Base-by-base conservation (phyloP, 306 rosid species). In the Lathyrus aphaca region DNA sequence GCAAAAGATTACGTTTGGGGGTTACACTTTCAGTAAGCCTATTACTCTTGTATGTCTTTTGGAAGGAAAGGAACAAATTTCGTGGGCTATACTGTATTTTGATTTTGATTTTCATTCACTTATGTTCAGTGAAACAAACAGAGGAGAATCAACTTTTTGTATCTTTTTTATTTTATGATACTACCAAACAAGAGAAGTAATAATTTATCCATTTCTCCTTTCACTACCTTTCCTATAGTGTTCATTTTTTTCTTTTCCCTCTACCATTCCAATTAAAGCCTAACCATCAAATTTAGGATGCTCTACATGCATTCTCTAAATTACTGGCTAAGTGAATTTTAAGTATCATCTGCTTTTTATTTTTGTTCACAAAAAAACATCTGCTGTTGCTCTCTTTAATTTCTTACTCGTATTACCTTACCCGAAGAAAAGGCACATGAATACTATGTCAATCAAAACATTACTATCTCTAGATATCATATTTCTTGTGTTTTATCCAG, bases 401-500 rank as follows among this genome's bases (percentile, higher is more conserved):
- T 23, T 54, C 35, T 23, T 21, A 11, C 23, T 54, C 16, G 35
- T 21, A 23, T 5, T 4, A 23, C 35, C 12, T 54, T 35, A 53
- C 4, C 32, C 6, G 35, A 54, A 27, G 11, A 16, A 55, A 51
- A 68, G 44, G 5, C 27, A 35, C 44, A 60, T 5, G 8, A 35
- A n/a, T 60, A 60, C 23, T 9, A 16, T 59, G 44, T 1, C 27
- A 13, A 72, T 72, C 8, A 61, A 62, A 49, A 50, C 38, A 39
- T 38, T 16, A 37, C 27, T 60, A 17, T 38, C 5, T 0, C 16
- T 8, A n/a, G 44, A 35, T 10, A 17, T 46, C 18, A 10, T 61
- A 10, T 61, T 61, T 61, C 21, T 61, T 8, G 29, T 63, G 27
- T 39, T 61, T 61, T 64, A 51, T 61, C 29, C 18, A 30, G 21